These are phyloP conservation scores for Fistulifera pelliculosa DNA, from an alignment of 108 stramenopile genomes.

Conservation along the genomic window DNA sequence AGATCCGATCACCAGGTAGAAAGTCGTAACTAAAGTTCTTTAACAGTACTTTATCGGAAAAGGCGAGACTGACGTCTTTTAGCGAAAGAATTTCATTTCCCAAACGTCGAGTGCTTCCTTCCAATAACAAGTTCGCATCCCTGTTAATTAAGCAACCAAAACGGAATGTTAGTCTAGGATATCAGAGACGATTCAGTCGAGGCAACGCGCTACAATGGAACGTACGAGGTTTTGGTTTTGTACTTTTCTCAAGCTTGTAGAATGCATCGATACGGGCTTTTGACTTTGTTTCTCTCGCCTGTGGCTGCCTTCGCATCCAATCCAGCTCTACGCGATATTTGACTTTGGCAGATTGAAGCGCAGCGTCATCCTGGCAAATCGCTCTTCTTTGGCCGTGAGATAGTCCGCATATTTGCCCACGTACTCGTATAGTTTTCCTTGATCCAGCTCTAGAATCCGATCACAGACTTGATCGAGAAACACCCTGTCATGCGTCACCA, in stretches of 20 bases:
- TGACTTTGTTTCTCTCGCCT: constrained; percentile 41
- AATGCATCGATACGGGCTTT: constrained; percentile 72
- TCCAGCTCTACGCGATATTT: constrained; percentile 57
- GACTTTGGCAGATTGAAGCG: constrained; percentile 43
- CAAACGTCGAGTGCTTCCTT: constrained; percentile 25
- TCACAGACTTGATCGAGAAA: constrained; percentile 90
- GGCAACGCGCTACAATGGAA: constrained; percentile 45
- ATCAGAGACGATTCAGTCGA: neutral
- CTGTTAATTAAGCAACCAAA: no score
- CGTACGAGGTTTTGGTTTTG: constrained; percentile 56
- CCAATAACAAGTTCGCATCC: no score
- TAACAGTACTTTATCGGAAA: constrained; percentile 59
- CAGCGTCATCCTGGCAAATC: constrained; percentile 70
- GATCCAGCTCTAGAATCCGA: constrained; percentile 67
- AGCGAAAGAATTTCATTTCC: constrained; percentile 55
- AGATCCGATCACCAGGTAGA: constrained; percentile 66
- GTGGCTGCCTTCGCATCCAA: constrained; percentile 86
- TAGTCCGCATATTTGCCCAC: constrained; percentile 58
- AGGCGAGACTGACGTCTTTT: constrained; percentile 51
- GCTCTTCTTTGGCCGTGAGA: constrained; percentile 57
- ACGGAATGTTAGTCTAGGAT: no score
- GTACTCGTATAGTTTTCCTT: constrained; percentile 62
- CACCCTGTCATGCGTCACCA: constrained; percentile 94
- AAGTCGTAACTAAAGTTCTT: constrained; percentile 79
- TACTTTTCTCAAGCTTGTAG: constrained; percentile 69